These are phyloP conservation scores for Penicillium paradoxum DNA, from an alignment of 495 filamentous ascomycete genomes.

Conservation along the genomic window DNA sequence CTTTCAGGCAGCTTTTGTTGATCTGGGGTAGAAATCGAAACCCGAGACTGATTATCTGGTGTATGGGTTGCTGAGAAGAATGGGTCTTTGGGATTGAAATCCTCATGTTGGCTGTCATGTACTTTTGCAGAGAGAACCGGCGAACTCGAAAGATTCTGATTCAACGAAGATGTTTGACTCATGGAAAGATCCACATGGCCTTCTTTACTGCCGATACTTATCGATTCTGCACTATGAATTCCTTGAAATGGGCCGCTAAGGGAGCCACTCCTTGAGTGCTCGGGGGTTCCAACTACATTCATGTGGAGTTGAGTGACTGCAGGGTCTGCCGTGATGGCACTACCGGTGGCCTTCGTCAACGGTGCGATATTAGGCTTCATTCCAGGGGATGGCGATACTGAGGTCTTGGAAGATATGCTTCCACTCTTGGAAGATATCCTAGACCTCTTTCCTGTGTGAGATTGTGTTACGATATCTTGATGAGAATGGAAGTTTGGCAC, in stretches of 20 bases:
- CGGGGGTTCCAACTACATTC: slow-evolving; percentile 46
- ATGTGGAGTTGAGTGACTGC: slow-evolving; percentile 53
- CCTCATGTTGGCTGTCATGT: slow-evolving; percentile 26
- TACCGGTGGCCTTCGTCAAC: slow-evolving; percentile 43
- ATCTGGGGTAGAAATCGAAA: slow-evolving; percentile 18
- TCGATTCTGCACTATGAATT: slow-evolving; percentile 26
- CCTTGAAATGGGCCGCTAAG: slow-evolving; percentile 26
- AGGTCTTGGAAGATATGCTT: slow-evolving; percentile 50
- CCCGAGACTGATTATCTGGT: slow-evolving; percentile 23
- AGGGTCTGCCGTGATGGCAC: slow-evolving; percentile 33
- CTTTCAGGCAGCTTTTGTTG: slow-evolving; percentile 25
- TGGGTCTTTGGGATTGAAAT: slow-evolving; percentile 18
- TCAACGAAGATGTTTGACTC: slow-evolving; percentile 28
- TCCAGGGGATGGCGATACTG: slow-evolving; percentile 40
- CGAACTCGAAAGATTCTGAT: slow-evolving; percentile 31
- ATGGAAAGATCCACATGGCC: slow-evolving; percentile 23
- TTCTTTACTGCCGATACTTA: slow-evolving; percentile 31
- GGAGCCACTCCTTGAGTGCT: slow-evolving; percentile 33
- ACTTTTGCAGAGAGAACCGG: slow-evolving; percentile 30
- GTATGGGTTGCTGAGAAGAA: slow-evolving; percentile 16
- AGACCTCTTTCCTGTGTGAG: slow-evolving; percentile 42
- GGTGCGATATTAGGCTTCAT: slow-evolving; percentile 36
- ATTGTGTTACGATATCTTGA: slow-evolving; percentile 33
- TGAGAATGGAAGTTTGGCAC: slow-evolving; percentile 26
- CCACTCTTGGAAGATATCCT: slow-evolving; percentile 52